phyloP scores from a whole-genome alignment of 768 basidiomycete genomes.

The Suillus subalutaceus region DNA sequence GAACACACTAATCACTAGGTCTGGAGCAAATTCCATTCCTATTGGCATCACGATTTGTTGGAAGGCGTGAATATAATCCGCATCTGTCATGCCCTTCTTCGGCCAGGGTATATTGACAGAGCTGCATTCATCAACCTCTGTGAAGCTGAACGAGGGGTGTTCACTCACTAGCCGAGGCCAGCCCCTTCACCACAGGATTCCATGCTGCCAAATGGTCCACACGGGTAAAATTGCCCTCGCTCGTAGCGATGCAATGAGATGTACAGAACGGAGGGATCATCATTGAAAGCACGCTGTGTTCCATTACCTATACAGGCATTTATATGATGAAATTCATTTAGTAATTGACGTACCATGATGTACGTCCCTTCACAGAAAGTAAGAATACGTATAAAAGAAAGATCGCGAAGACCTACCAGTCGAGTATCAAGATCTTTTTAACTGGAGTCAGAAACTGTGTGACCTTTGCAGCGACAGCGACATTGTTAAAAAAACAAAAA shows the following conservation, averaged over 20 bases:
- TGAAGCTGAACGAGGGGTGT: slow-evolving; percentile 8
- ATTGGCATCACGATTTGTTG: slow-evolving; percentile 97
- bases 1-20: slow-evolving; percentile 89
- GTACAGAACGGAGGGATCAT: slow-evolving; percentile 90
- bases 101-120: slow-evolving; percentile 98
- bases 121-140: slow-evolving; percentile 42
- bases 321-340: slow-evolving; percentile 7
- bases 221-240: slow-evolving; percentile 89
- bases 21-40: slow-evolving; percentile 93
- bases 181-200: slow-evolving; percentile 83
- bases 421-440: slow-evolving; percentile 87
- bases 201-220: slow-evolving; percentile 86
- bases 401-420: slow-evolving; percentile 72
- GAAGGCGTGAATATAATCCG: slow-evolving; percentile 96
- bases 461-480: slow-evolving; percentile 87
- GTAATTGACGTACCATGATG: slow-evolving; percentile 71
- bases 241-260: slow-evolving; percentile 96
- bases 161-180: slow-evolving; percentile 83
- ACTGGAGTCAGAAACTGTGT: slow-evolving; percentile 70
- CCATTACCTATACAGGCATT: slow-evolving; percentile 73
- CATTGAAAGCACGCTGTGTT: slow-evolving; percentile 94
- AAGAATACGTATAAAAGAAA: slow-evolving; percentile 14
- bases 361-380: slow-evolving; percentile 72
- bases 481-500: slow-evolving; percentile 99
- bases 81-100: slow-evolving; percentile 83